These are phyloP conservation scores for Rubus idaeus DNA, from an alignment of 306 rosid genomes.

Conservation along the genomic window DNA sequence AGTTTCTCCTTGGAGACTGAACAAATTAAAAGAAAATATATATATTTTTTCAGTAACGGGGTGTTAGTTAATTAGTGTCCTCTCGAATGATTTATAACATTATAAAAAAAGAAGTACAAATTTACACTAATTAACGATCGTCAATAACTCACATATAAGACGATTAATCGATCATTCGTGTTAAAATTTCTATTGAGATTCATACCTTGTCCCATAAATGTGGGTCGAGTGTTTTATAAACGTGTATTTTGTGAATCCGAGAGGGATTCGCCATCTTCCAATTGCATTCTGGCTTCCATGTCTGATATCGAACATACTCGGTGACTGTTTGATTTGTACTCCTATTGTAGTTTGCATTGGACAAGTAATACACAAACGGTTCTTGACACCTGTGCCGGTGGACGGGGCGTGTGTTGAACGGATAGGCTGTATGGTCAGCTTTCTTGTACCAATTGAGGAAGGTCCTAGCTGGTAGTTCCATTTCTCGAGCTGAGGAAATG, in stretches of 20 bases:
- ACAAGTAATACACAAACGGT: slow-evolving; percentile 55
- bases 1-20: slow-evolving; percentile 75
- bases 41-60: neutral
- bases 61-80: neutral
- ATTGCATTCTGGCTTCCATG: slow-evolving; percentile 32
- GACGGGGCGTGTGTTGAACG: slow-evolving; percentile 59
- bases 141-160: too few species aligned
- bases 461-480: slow-evolving; percentile 67
- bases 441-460: slow-evolving; percentile 62
- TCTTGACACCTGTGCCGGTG: slow-evolving; percentile 45
- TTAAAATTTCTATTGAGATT: neutral
- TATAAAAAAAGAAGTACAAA: neutral
- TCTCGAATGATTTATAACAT: too few species aligned
- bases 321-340: slow-evolving; percentile 27
- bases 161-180: neutral
- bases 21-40: neutral
- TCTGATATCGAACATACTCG: slow-evolving; percentile 29
- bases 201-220: slow-evolving; percentile 67
- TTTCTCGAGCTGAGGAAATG: slow-evolving; percentile 46
- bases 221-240: slow-evolving; percentile 52
- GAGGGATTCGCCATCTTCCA: slow-evolving; percentile 65
- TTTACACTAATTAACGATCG: neutral
- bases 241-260: slow-evolving; percentile 35
- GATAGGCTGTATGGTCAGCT: slow-evolving; percentile 41
- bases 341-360: neutral